A percentile compares a stretch with the other conserved stretches of the same genome.
These are phyloP conservation scores for Rhynchosporium graminicola DNA, from an alignment of 2,329 filamentous ascomycete genomes.

Conservation along the genomic window DNA sequence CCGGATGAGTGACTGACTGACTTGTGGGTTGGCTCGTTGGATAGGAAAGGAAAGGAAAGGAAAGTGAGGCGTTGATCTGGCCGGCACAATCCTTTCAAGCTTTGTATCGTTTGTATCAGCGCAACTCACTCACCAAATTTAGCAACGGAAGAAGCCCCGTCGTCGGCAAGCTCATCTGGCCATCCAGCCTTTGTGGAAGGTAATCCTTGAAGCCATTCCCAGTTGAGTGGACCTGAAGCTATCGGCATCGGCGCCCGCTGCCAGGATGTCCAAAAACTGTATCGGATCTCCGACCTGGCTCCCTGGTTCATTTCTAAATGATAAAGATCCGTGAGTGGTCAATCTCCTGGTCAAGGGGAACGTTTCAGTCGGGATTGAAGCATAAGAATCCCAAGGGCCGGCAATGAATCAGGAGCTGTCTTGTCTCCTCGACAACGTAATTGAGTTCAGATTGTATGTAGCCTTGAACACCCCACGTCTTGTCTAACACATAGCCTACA, in stretches of 20 bases:
- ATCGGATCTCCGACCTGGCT: constrained; percentile 26
- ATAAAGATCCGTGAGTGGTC: constrained; percentile 23
- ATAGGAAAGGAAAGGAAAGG: no score
- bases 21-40: no score
- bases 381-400: background rate
- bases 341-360: constrained; percentile 11
- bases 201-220: no score
- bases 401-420: background rate
- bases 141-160: background rate
- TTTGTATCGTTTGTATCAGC: background rate
- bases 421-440: background rate
- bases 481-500: no score
- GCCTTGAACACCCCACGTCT: no score
- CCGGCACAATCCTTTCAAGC: no score
- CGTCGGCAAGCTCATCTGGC: background rate
- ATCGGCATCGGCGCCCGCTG: constrained; percentile 13
- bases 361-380: constrained; percentile 14
- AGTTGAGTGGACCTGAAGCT: background rate
- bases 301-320: constrained; percentile 16
- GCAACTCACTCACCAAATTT: background rate
- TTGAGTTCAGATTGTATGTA: no score
- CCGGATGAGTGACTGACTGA: background rate
- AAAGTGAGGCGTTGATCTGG: no score
- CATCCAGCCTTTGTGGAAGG: no score
- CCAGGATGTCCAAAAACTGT: constrained; percentile 25